A percentile compares a stretch with the other conserved stretches of the same genome.
Evolutionary conservation across 2,329 filamentous ascomycete genomes (phyloP).

Genomic region (Microsporum ferrugineum): DNA sequence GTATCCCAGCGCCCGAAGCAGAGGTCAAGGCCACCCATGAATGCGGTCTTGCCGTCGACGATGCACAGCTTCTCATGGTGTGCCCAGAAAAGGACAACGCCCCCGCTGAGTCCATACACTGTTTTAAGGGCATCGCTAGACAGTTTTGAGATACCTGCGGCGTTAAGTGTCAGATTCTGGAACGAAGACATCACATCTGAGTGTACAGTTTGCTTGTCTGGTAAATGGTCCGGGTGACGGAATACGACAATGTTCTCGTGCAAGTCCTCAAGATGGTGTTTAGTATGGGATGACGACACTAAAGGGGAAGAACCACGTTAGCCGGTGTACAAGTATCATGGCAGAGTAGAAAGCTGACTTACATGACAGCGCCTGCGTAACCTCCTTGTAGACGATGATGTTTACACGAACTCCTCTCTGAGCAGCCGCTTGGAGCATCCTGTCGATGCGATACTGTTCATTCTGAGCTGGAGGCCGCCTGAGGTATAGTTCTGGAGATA

Average conservation of each 20-base stretch:
- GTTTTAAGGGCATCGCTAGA: constrained; percentile 63
- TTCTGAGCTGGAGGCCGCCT: constrained; percentile 70
- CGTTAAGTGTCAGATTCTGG: constrained; percentile 45
- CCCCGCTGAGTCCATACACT: constrained; percentile 70
- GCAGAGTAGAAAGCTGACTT: constrained; percentile 33
- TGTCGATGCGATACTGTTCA: constrained; percentile 78
- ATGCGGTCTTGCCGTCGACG: constrained; percentile 80
- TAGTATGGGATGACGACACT: constrained; percentile 68
- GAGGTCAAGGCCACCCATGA: constrained; percentile 86
- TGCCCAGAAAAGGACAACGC: constrained; percentile 90
- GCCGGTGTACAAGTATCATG: constrained; percentile 9
- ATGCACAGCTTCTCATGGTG: constrained; percentile 98
- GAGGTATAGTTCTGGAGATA: constrained; percentile 77
- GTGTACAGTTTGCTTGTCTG: constrained; percentile 57
- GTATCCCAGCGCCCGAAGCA: constrained; percentile 94
- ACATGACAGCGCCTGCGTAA: constrained; percentile 68
- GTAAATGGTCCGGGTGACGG: constrained; percentile 77
- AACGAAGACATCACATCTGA: constrained; percentile 46
- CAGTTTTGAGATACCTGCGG: constrained; percentile 49
- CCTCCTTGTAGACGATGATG: constrained; percentile 86
- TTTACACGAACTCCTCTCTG: constrained; percentile 92
- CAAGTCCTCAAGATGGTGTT: constrained; percentile 85
- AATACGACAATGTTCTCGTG: constrained; percentile 93
- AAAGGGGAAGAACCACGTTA: constrained; percentile 14
- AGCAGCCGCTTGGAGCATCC: constrained; percentile 73